Evolutionary conservation across 2,329 filamentous ascomycete genomes (phyloP), one percentile per base, ranked within the genome.

Genomic region (Dissoconium aciculare): DNA sequence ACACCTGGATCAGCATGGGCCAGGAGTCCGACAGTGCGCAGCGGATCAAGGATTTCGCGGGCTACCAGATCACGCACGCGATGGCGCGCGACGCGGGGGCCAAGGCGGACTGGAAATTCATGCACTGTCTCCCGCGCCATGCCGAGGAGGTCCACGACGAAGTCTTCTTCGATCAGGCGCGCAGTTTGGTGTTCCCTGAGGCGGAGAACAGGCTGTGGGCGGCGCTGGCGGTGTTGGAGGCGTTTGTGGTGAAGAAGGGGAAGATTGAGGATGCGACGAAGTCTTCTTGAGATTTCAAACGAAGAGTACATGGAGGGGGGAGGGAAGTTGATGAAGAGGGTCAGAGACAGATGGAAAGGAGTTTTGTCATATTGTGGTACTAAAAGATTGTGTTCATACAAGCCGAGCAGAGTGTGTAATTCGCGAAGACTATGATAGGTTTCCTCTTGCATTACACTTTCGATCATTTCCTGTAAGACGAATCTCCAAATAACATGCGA

Each of bases 1-100:
- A 98, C 51, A 98, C 89, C 1, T 98, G 89, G 89, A 71, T 98
- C 17, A 92, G 83, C 1, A 98, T 98, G 89, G 89, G 89, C 27
- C 87, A 95, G 58, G 89, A 98, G 57, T 72, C 71, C 34, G 89
- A 98, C 57, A 66, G 74, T 23, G 66, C 74, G 43, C 78, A 78
- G 63, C 67, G 82, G 30, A 54, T 94, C 37, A 71, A 76, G 50
- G 83, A 74, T 2, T 98, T 98, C 54, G 68, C 69, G 16, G 85
- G 87, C 10, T 98, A 85, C 59, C 87, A 94, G 54, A 79, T 98
- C 49, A 94, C 87, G 3, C 70, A 75, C 28, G 80, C 89, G 26
- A 64, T 98, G 43, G 87, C 84, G 2, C 70, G 76, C 56, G 68
- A 75, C 29, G 85, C 84, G 26, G 85, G 83, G 12, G 89, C 89